A percentile compares a stretch with the other conserved stretches of the same genome.
Conservation (phyloP, 1,284 basidiomycete genomes). For the Microbotryum silenes-acaulis region DNA sequence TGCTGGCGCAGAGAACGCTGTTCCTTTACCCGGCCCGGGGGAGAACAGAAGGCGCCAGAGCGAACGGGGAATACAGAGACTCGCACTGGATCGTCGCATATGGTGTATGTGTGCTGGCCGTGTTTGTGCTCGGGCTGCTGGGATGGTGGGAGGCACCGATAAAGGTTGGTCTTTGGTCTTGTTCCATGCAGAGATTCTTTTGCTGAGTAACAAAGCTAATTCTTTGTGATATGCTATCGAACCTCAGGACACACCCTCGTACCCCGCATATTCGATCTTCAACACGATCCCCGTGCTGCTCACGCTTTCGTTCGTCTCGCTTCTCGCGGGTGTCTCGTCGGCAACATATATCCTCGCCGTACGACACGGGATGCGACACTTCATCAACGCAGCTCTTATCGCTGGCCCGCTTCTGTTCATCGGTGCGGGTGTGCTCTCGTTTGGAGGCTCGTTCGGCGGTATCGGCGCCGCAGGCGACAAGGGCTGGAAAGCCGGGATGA, state of each 20-base stretch:
- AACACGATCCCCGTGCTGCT: constrained; percentile 16
- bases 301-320: constrained; percentile 12
- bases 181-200: not conserved
- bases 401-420: constrained; percentile 15
- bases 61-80: constrained; percentile 8
- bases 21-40: constrained; percentile 18
- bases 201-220: not conserved
- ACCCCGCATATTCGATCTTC: not conserved
- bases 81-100: constrained; percentile 24
- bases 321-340: constrained; percentile 14
- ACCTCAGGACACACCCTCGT: not conserved
- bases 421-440: constrained; percentile 16
- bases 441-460: constrained; percentile 7
- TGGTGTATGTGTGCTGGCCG: constrained; percentile 4
- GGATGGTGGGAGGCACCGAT: constrained; percentile 5
- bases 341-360: constrained; percentile 16
- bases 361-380: constrained; percentile 8
- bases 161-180: not conserved
- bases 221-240: no score
- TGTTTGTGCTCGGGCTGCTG: constrained; percentile 1
- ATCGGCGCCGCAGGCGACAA: constrained; percentile 7
- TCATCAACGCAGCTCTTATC: constrained; percentile 14
- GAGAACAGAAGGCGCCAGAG: not conserved
- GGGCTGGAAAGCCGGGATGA: constrained; percentile 41
- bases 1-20: constrained; percentile 7